Evolutionary conservation across 139 green algal species (phyloP).

Genomic region (Limnomonas spitsbergensis): DNA sequence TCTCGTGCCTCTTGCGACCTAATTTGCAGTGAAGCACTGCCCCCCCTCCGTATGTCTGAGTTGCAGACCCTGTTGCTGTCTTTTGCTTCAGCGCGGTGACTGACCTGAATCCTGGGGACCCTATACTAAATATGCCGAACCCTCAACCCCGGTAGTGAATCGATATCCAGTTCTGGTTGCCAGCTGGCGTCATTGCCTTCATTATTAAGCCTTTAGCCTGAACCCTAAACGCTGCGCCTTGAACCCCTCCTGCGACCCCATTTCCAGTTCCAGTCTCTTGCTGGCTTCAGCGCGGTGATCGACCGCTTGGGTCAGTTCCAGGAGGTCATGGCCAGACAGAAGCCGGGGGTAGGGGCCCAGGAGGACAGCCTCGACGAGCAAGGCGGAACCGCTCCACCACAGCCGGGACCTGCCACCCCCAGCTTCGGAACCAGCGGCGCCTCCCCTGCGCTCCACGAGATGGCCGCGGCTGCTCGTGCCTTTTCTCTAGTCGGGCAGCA

Average conservation of each 20-base stretch:
- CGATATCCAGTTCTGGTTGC: slow-evolving; percentile 83
- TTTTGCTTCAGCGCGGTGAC: no score
- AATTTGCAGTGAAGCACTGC: no score
- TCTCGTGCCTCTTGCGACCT: no score
- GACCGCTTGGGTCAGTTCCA: slow-evolving; percentile 84
- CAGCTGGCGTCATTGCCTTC: slow-evolving; percentile 86
- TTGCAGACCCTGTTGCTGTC: slow-evolving; percentile 88
- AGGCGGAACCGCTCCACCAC: no score
- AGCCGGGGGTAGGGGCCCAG: no score
- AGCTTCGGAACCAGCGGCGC: no score
- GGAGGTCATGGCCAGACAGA: slow-evolving; percentile 56
- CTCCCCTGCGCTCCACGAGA: background rate
- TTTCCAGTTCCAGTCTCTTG: slow-evolving; percentile 87
- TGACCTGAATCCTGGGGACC: background rate
- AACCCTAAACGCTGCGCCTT: no score
- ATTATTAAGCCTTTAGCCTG: no score
- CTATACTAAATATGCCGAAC: background rate
- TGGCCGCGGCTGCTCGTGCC: background rate
- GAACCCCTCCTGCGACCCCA: no score
- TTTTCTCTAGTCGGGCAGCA: background rate
- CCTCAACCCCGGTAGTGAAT: no score
- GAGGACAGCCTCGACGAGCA: slow-evolving; percentile 86
- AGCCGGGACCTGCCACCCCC: no score
- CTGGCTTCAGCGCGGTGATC: slow-evolving; percentile 86
- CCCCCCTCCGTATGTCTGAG: no score